Base-by-base conservation (phyloP, 495 filamentous ascomycete species). In the Tuber umbilicatum region DNA sequence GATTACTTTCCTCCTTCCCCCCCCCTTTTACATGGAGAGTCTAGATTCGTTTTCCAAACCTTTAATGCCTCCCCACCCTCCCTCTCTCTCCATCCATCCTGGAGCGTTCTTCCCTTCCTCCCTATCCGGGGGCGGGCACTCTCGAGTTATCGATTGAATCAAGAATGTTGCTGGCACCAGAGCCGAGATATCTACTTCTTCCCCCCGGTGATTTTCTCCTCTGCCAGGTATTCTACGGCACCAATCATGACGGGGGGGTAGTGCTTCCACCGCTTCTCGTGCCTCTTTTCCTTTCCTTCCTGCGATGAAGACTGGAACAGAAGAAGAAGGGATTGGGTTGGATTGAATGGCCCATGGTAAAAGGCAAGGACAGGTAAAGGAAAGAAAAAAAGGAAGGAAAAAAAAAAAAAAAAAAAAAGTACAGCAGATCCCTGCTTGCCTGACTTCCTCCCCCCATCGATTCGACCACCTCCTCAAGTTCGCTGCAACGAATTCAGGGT, bases 401-500 rank as follows among this genome's bases (percentile, higher is more conserved):
- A 38, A 64, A 72, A 72, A 73, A 47, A 60, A 71, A 70, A 16
- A 55, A 50, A 69, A 78, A 78, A 78, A 73, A 70, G 71, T 75
- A 69, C 70, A 69, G 68, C 60, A 74, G 76, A 78, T 78, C 76
- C 76, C 76, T 78, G 75, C 55, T 71, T 77, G 71, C 12, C 55
- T 31, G n/a, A 10, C n/a, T 16, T n/a, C 55, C 27, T 60, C 55
- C 1, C 55, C 74, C 68, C 74, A 71, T 76, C 74, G 75, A 78
- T 78, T 79, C 75, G 71, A 69, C 76, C 60, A 71, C 69, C 73
- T 71, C 76, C 68, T 76, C 75, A 43, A 60, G 0, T 64, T 31
- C 69, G 74, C 76, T 79, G 77, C 75, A 78, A 78, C 72, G 43
- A 64, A 60, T 79, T 79, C 75, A 79, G 77, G 77, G 75, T 77